Conservation (phyloP, 1,284 basidiomycete species). For the Termitomyces sp. region DNA sequence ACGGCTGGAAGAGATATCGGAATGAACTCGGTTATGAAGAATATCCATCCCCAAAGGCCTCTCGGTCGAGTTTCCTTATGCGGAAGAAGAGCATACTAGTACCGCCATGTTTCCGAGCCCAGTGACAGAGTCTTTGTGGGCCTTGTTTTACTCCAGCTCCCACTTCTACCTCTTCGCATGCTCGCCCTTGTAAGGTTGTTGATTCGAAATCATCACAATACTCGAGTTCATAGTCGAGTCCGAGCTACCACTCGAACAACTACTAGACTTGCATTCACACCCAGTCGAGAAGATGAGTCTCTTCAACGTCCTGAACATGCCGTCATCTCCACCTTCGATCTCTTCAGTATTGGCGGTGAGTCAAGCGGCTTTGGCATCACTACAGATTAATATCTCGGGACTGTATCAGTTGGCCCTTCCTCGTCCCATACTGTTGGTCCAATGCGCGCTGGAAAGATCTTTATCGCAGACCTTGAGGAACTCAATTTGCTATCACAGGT, state of each 20-base stretch:
- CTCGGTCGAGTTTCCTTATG: not conserved
- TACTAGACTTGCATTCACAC: constrained; percentile 7
- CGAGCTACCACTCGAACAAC: not conserved
- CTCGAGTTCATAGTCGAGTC: not conserved
- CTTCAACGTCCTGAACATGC: constrained; percentile 69
- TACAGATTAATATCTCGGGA: constrained; percentile 8
- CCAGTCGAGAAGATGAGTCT: constrained; percentile 9
- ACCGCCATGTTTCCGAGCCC: constrained; percentile 20
- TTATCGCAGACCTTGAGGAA: constrained; percentile 73
- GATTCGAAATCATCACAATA: not conserved
- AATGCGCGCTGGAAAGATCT: constrained; percentile 89
- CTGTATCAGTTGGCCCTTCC: constrained; percentile 40
- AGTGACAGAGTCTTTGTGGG: not conserved
- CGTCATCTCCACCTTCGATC: constrained; percentile 89
- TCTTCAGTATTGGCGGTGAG: constrained; percentile 87
- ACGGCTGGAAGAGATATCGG: too few relatives aligned
- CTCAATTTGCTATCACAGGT: constrained; percentile 71
- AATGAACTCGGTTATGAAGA: too few relatives aligned
- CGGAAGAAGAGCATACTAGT: not conserved
- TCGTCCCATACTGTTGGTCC: constrained; percentile 71
- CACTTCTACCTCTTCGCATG: constrained; percentile 1
- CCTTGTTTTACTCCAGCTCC: not conserved
- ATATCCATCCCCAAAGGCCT: too few relatives aligned
- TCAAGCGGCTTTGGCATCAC: constrained; percentile 23
- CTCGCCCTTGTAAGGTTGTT: constrained; percentile 6